phyloP scores from a whole-genome alignment of 2,329 filamentous ascomycete genomes.

The Aspergillus persii region DNA sequence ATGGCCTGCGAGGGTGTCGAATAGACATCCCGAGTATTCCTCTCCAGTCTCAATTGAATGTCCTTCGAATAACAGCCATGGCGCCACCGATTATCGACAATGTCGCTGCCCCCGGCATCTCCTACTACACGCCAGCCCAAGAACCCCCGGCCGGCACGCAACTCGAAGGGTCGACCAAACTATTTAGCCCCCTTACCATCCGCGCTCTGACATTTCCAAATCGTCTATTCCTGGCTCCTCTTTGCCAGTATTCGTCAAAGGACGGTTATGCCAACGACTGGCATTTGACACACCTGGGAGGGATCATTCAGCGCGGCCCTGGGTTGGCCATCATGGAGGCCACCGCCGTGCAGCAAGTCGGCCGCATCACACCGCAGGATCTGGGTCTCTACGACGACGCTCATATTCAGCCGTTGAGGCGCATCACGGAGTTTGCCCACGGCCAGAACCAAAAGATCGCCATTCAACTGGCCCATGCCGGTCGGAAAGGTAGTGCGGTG shows the following conservation, averaged over 20 bases:
- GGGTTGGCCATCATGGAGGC: conserved; percentile 75
- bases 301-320: conserved; percentile 72
- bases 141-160: conserved; percentile 37
- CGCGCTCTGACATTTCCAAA: conserved; percentile 58
- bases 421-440: conserved; percentile 75
- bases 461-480: conserved; percentile 80
- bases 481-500: conserved; percentile 59
- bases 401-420: conserved; percentile 69
- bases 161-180: conserved; percentile 47
- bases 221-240: conserved; percentile 40
- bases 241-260: conserved; percentile 66
- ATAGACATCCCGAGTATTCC: no score
- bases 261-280: conserved; percentile 75
- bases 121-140: conserved; percentile 41
- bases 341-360: conserved; percentile 69
- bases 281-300: conserved; percentile 78
- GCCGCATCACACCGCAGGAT: conserved; percentile 69
- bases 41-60: no score
- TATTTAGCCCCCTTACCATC: conserved; percentile 58
- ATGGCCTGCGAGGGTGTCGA: no score
- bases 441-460: conserved; percentile 72
- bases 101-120: conserved; percentile 37
- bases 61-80: neutral
- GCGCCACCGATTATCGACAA: conserved; percentile 21
- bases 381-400: conserved; percentile 74